These are phyloP conservation scores for Hirsutella thompsonii DNA, from an alignment of 2,329 filamentous ascomycete genomes.

Conservation along the genomic window DNA sequence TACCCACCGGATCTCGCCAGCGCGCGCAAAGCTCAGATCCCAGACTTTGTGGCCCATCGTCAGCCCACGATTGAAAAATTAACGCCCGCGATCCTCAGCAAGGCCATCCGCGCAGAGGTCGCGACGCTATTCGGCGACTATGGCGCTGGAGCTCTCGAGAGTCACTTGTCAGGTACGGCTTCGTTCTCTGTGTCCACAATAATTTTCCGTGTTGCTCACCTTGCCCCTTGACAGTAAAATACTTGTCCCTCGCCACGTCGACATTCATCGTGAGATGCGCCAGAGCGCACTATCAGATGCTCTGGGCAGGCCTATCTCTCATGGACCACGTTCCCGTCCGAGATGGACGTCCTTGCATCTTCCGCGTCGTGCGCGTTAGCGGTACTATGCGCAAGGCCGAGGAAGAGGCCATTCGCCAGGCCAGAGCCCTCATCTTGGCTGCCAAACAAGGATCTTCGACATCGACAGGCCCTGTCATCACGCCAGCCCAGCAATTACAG, in stretches of 20 bases:
- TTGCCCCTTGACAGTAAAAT: constrained; percentile 60
- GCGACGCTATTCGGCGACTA: constrained; percentile 75
- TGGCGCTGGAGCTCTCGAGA: constrained; percentile 62
- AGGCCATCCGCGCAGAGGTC: constrained; percentile 58
- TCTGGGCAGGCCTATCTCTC: constrained; percentile 82
- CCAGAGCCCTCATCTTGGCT: constrained; percentile 57
- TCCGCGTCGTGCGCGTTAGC: constrained; percentile 75
- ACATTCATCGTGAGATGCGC: constrained; percentile 84
- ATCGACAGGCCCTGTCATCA: constrained; percentile 2
- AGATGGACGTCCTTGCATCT: constrained; percentile 55
- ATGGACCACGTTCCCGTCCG: constrained; percentile 55
- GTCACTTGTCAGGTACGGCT: constrained; percentile 50
- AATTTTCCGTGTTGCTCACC: neutral
- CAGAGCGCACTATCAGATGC: constrained; percentile 69
- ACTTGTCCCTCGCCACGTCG: constrained; percentile 81
- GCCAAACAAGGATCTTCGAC: constrained; percentile 33
- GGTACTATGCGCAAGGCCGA: constrained; percentile 90
- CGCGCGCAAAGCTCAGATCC: constrained; percentile 22
- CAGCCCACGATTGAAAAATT: constrained; percentile 65
- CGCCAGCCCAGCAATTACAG: constrained; percentile 8
- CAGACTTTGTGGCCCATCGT: constrained; percentile 61
- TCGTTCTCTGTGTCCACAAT: neutral
- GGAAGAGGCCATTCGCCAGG: constrained; percentile 73
- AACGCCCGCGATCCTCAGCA: constrained; percentile 50
- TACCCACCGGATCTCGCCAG: constrained; percentile 51